Percentiles rank a stretch among this genome's conserved stretches.
Evolutionary conservation across 23 red algal genomes (phyloP).

Genomic region (Gracilaria caudata): DNA sequence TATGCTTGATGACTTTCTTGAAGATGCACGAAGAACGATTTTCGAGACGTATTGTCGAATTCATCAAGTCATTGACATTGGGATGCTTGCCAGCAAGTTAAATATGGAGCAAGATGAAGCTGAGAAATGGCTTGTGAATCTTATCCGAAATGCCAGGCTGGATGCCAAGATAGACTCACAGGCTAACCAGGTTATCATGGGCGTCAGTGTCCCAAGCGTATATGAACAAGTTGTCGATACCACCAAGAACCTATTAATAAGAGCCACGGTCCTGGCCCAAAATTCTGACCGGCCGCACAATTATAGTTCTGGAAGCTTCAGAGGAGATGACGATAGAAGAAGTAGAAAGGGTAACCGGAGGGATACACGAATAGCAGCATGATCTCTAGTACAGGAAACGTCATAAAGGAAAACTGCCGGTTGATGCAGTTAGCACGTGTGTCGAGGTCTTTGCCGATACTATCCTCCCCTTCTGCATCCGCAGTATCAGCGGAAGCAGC

Average conservation of each 20-base stretch:
- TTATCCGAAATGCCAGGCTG: constrained; percentile 85
- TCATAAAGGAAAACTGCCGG: background rate
- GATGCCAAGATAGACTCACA: constrained; percentile 95
- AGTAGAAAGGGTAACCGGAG: constrained; percentile 41
- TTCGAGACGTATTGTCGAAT: constrained; percentile 97
- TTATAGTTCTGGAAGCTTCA: constrained; percentile 38
- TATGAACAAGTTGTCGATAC: constrained; percentile 95
- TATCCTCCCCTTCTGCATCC: too few relatives aligned
- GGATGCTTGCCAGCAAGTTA: constrained; percentile 87
- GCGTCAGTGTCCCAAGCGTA: constrained; percentile 71
- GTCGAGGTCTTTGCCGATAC: background rate
- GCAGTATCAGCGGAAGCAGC: background rate
- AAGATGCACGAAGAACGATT: constrained; percentile 84
- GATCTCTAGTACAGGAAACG: background rate
- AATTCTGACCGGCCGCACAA: constrained; percentile 74
- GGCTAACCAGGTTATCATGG: constrained; percentile 92
- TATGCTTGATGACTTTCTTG: constrained; percentile 88
- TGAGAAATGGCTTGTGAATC: constrained; percentile 96
- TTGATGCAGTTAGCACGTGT: background rate
- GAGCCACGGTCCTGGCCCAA: constrained; percentile 73
- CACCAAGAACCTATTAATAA: constrained; percentile 80
- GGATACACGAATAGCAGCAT: constrained; percentile 27
- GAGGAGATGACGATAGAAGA: constrained; percentile 50
- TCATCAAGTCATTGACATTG: constrained; percentile 95
- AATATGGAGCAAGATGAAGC: constrained; percentile 89